Evolutionary conservation across 768 basidiomycete genomes (phyloP).

Genomic region (Termitomyces sp.): DNA sequence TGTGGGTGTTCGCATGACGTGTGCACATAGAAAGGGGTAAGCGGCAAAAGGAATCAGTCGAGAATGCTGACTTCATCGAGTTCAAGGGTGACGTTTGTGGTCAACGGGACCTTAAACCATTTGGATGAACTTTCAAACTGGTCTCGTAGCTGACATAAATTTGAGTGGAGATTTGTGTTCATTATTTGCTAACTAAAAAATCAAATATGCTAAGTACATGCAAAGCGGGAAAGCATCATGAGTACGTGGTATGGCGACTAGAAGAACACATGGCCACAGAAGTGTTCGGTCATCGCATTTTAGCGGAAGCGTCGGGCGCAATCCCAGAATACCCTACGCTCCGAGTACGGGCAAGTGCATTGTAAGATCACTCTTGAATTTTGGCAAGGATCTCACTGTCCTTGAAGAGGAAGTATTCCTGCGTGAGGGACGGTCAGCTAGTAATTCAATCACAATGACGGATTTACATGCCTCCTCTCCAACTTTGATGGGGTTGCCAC

Average conservation of each 20-base stretch:
- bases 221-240: slow-evolving; percentile 1
- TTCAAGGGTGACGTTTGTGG: neutral
- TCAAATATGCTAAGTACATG: slow-evolving; percentile 3
- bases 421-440: neutral
- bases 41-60: neutral
- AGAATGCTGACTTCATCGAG: neutral
- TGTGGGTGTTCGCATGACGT: slow-evolving; percentile 2
- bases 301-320: neutral
- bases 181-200: slow-evolving; percentile 1
- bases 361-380: slow-evolving; percentile 72
- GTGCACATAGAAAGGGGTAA: neutral
- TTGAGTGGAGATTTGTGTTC: slow-evolving; percentile 1
- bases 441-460: neutral
- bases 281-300: neutral
- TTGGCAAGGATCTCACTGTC: slow-evolving; percentile 95
- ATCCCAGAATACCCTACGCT: neutral
- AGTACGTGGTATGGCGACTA: neutral
- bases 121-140: neutral
- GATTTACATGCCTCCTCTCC: slow-evolving; percentile 79
- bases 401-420: slow-evolving; percentile 96
- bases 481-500: slow-evolving; percentile 92
- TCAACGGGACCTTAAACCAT: neutral
- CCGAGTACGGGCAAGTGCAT: neutral
- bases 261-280: neutral
- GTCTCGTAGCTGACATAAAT: neutral